Base-by-base conservation (phyloP, 2,329 filamentous ascomycete species). In the Aspergillus hortae region DNA sequence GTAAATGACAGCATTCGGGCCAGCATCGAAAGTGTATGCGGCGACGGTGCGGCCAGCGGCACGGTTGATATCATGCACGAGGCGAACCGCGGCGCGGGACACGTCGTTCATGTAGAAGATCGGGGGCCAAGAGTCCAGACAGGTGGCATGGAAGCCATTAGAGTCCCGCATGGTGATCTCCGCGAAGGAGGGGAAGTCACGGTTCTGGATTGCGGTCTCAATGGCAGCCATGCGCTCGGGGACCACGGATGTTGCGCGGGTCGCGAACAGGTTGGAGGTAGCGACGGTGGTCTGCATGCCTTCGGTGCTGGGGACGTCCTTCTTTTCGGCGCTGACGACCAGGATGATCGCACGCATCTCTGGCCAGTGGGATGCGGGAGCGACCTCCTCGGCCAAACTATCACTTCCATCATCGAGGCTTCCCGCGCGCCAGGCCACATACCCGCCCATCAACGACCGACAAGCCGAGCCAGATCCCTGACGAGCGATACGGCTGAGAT, bases 51-150 rank as follows among this genome's bases (percentile, higher is more conserved):
- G 87, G 49, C 90, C 91, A 4, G 88, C 90, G 21, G 81, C 80
- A 49, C 80, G 80, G 68, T 99, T 99, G 75, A 97, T 89, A 61
- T 86, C 82, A 76, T 99, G 91, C 27, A 96, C 92, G 14, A 90
- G 85, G 48, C 90, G 82, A 54, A 99, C 90, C 5, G 92, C 91
- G 1, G 92, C 90, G 35, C 88, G 80, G 17, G 88, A 92, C 14
- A 92, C 86, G 69, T 99, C 94, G 74, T 96, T 99, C 80, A 99
- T 86, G 79, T 99, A 99, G 75, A 96, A 96, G 68, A 99, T 99
- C 15, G 95, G 94, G 42, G 95, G 94, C 75, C 90, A 91, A 1
- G 94, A 97, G 70, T 99, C 94, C 62, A 95, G 79, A 71, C 94
- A 97, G 52, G 87, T 90, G 35, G 94, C 90, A 73, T 99, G 94